phyloP scores from a whole-genome alignment of 495 filamentous ascomycete genomes.

The Podospora fimiseda region DNA sequence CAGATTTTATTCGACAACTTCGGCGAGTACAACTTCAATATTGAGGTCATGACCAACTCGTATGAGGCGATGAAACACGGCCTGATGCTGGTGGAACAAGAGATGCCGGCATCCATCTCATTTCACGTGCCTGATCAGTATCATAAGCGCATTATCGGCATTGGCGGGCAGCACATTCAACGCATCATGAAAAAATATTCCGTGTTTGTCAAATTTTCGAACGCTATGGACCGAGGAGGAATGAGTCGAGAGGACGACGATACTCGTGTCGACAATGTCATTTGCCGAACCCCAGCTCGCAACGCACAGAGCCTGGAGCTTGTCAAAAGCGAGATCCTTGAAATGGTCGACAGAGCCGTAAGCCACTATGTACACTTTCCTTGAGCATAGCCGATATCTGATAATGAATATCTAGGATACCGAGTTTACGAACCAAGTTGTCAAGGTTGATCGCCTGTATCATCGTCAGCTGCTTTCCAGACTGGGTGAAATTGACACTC shows the following conservation, averaged over 20 bases:
- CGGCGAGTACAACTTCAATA: conserved; percentile 99
- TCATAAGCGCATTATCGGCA: conserved; percentile 98
- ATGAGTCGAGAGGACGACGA: conserved; percentile 94
- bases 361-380: conserved; percentile 21
- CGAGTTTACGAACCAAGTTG: conserved; percentile 88
- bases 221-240: conserved; percentile 94
- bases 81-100: conserved; percentile 88
- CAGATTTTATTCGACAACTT: conserved; percentile 99
- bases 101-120: conserved; percentile 97
- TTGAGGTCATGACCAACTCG: conserved; percentile 85
- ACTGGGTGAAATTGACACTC: conserved; percentile 79
- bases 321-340: conserved; percentile 98
- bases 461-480: conserved; percentile 88
- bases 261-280: conserved; percentile 97
- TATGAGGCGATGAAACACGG: conserved; percentile 92
- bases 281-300: conserved; percentile 92
- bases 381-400: neutral
- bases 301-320: conserved; percentile 95
- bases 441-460: conserved; percentile 89
- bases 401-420: conserved; percentile 55
- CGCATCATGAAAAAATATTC: conserved; percentile 99
- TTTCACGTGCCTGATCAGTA: conserved; percentile 99
- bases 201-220: conserved; percentile 99
- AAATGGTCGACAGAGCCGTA: conserved; percentile 95
- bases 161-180: conserved; percentile 96